These are phyloP conservation scores for Bruguiera parviflora DNA, from an alignment of 345 rosid species.

Conservation along the genomic window DNA sequence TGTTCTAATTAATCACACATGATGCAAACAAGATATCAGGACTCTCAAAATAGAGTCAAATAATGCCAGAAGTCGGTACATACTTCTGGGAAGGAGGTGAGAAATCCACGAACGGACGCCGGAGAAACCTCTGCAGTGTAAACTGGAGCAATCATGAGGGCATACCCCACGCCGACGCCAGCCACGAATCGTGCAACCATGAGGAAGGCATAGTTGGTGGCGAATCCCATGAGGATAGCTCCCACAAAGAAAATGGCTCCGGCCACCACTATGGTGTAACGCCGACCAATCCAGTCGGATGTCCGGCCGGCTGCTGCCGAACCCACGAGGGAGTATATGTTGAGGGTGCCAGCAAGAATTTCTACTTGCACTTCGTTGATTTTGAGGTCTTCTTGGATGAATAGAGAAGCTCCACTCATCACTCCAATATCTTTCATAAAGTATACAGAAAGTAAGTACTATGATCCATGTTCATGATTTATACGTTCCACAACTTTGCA, in stretches of 20 bases:
- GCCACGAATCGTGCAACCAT: constrained; percentile 91
- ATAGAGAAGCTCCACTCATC: constrained; percentile 75
- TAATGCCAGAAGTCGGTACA: not conserved
- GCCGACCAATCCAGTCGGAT: constrained; percentile 93
- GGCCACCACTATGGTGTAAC: constrained; percentile 79
- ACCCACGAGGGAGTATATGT: constrained; percentile 65
- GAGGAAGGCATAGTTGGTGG: constrained; percentile 74
- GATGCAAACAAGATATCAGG: too few species aligned
- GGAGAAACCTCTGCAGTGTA: constrained; percentile 93
- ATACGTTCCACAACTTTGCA: too few species aligned
- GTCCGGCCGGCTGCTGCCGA: constrained; percentile 79
- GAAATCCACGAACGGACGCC: constrained; percentile 82
- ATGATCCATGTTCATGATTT: not conserved
- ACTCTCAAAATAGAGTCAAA: not conserved
- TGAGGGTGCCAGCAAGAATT: constrained; percentile 61
- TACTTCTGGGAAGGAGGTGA: constrained; percentile 90
- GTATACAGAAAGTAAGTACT: not conserved
- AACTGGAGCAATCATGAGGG: constrained; percentile 92
- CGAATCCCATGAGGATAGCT: constrained; percentile 83
- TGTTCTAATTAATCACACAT: too few species aligned
- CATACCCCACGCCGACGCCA: constrained; percentile 86
- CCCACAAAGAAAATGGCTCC: constrained; percentile 78
- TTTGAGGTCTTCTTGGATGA: constrained; percentile 43
- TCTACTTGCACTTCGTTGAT: constrained; percentile 45
- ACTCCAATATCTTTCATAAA: constrained; percentile 62